Base-by-base conservation (phyloP, 208 protist species). In the Paratrypanosoma confusum region DNA sequence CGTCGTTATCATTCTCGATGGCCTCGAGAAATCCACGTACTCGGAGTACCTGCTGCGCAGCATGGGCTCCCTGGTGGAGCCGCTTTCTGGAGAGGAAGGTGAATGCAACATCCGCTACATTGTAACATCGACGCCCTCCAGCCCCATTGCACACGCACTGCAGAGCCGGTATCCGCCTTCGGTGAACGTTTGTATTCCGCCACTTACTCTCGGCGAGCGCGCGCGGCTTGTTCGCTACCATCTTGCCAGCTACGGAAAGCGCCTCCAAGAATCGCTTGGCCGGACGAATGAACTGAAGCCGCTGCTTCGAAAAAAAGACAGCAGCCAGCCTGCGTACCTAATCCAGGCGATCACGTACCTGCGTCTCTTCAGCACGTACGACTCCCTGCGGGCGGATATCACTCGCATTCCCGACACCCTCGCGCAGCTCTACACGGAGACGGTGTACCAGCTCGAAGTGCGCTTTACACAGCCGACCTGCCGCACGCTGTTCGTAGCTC, bases 361-460 rank as follows among this genome's bases (percentile, higher is more conserved):
- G 27, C 67, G 78, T 2, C 67, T 90, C 20, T 88, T 88, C 70
- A 87, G 75, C 56, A 69, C 57, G 8, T 89, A 79, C 44, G 74
- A 80, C 46, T 86, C 77, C 5, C 65, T 93, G 22, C 65, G 69
- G 14, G 49, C 60, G 11, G 80, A 86, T 42, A 82, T 93, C 24
- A 60, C 62, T n/a, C 20, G 49, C 8, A 58, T 93, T 1, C 81
- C 84, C 0, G 56, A 54, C 7, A 72, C 69, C 21, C 51, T 68
- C 16, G 57, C 57, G 3, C 51, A 74, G 29, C 61, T 90, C 1
- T 67, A 74, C 43, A 32, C 54, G 29, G 47, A 65, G 22, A 57
- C 81, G 41, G 67, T 90, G 34, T 17, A 37, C 18, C 42, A 71
- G 26, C 52, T 86, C 21, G 71, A 90, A 52, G 25, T 36, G 7